Conservation (phyloP, 2,329 filamentous ascomycete genomes). For the Sclerotinia minor region DNA sequence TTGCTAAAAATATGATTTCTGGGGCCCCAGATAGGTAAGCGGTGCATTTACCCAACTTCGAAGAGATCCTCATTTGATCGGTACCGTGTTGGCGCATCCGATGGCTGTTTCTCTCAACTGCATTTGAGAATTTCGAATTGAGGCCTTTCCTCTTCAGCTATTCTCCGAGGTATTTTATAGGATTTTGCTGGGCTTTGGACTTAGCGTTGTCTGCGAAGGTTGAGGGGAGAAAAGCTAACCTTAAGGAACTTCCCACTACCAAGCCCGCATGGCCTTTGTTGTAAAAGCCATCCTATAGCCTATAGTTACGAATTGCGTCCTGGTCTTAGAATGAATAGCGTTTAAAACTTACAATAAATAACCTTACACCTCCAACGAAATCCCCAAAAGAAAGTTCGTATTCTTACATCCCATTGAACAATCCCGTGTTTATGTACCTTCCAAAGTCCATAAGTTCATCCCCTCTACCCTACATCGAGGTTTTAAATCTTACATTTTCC, state of each 20-base stretch:
- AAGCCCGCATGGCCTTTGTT: neutral
- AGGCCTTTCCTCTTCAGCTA: constrained; percentile 5
- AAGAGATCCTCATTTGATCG: constrained; percentile 14
- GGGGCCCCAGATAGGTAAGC: neutral
- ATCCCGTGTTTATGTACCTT: constrained; percentile 19
- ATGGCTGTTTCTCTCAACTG: neutral
- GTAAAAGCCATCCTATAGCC: neutral
- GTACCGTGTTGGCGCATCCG: neutral
- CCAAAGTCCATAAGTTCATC: neutral
- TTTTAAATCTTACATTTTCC: neutral
- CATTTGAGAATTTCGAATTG: neutral
- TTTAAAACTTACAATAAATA: neutral
- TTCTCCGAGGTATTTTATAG: neutral
- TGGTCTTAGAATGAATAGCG: neutral
- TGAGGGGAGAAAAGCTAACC: too few species aligned
- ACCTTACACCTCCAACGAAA: neutral
- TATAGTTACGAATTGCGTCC: neutral
- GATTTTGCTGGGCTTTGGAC: neutral
- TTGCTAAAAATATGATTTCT: neutral
- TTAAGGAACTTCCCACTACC: too few species aligned
- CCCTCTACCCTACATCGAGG: neutral
- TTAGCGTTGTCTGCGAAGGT: neutral
- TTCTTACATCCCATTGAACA: neutral
- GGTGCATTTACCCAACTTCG: neutral
- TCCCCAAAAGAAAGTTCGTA: neutral